phyloP scores from a whole-genome alignment of 768 basidiomycete species.

The Tulasnella sp. region DNA sequence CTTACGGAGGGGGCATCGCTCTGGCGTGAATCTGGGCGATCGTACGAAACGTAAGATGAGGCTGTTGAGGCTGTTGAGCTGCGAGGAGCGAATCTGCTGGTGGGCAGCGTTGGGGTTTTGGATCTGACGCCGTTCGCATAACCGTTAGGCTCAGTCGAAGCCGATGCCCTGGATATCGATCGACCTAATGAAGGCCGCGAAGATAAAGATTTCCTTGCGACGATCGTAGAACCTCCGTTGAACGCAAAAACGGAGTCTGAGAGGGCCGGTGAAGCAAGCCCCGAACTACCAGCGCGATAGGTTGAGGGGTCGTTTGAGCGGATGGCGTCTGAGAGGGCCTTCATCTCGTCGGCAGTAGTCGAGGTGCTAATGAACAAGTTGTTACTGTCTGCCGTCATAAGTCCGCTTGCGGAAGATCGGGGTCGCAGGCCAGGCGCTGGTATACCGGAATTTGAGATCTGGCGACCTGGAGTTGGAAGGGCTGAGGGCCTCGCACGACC shows the following conservation, averaged over 20 bases:
- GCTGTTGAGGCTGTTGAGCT: conserved; percentile 6
- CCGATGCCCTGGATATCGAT: conserved; percentile 4
- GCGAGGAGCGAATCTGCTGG: conserved; percentile 3
- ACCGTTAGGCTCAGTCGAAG: conserved; percentile 3
- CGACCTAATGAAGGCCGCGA: background rate
- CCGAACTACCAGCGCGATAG: conserved; percentile 38
- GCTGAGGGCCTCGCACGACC: conserved; percentile 20
- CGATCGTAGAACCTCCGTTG: conserved; percentile 26
- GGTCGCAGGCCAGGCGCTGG: conserved; percentile 7
- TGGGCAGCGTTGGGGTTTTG: conserved; percentile 38
- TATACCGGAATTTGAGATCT: conserved; percentile 37
- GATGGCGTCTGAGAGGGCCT: conserved; percentile 70
- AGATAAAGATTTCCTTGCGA: conserved; percentile 1
- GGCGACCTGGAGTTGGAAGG: conserved; percentile 62
- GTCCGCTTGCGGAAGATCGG: conserved; percentile 10
- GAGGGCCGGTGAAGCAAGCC: conserved; percentile 18
- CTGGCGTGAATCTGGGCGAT: conserved; percentile 6
- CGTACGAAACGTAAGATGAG: conserved; percentile 3
- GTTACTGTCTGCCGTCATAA: background rate
- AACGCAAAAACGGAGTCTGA: conserved; percentile 37
- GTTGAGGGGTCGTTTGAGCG: conserved; percentile 69
- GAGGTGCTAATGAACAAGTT: conserved; percentile 34
- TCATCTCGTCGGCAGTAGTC: conserved; percentile 41
- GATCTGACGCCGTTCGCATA: conserved; percentile 19
- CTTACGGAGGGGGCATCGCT: conserved; percentile 11